Base-by-base conservation (phyloP, 2,329 filamentous ascomycete species). In the Davidsoniella eucalypti region DNA sequence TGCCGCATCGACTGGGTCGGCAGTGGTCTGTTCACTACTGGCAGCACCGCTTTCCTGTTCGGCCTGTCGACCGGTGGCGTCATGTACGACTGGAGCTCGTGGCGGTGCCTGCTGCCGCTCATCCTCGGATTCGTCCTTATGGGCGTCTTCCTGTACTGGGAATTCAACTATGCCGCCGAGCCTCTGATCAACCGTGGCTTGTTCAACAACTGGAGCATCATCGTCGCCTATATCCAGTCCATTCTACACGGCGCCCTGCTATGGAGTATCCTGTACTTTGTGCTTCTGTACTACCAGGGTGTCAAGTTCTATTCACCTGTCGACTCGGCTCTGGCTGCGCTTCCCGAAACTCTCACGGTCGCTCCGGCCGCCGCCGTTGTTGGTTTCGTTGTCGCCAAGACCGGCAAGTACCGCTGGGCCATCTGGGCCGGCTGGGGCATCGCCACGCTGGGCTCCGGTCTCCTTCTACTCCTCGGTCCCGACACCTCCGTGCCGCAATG, bases 81-180 rank as follows among this genome's bases (percentile, higher is more conserved):
- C 7, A 73, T 79, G 63, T 84, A 81, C 58, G 58, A 69, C 0
- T 85, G 80, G 81, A 59, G 64, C 42, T 76, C 70, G 3, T 82
- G 74, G 69, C 68, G 69, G 1, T 80, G 77, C 0, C 63, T 85
- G 2, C 68, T 80, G 0, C 80, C 80, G 0, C 62, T 85, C 12
- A 60, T 76, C 3, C 38, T 82, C 7, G 78, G 79, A 1, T 58
- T 64, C 0, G 60, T 64, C 1, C 70, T 73, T 1, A 60, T 84
- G 3, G 56, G 70, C 2, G 63, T 57, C 5, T 79, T 79, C 57
- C 64, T 67, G 8, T 61, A 72, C 21, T 81, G 74, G 56, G 76
- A 82, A 59, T 64, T 66, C 9, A 66, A 63, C 45, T 60, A 70
- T 29, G 69, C 74, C 0, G 52, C 59, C 2, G 69, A 78, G 47